Percentiles rank a stretch among this genome's conserved stretches.
Conservation (phyloP, 768 basidiomycete genomes). For the Tricholoma matsutake region DNA sequence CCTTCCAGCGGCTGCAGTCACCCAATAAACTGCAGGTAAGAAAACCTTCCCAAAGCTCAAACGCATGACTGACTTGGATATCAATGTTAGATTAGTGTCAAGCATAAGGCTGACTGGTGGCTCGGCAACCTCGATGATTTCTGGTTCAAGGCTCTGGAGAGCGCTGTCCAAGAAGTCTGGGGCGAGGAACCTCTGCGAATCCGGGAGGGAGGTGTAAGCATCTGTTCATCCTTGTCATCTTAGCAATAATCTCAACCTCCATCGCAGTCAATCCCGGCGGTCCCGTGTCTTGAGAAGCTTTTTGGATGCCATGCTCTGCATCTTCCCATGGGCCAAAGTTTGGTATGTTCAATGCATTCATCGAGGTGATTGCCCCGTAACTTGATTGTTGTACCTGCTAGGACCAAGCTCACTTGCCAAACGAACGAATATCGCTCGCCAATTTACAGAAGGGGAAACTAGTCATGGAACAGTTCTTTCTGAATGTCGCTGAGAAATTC, state of each 20-base stretch:
- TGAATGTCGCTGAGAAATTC: slow-evolving; percentile 42
- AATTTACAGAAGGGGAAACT: slow-evolving; percentile 79
- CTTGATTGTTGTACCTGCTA: slow-evolving; percentile 21
- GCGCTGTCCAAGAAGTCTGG: slow-evolving; percentile 86
- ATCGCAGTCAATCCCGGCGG: slow-evolving; percentile 83
- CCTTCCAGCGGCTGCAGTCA: slow-evolving; percentile 60
- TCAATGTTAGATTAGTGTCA: slow-evolving; percentile 61
- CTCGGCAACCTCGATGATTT: slow-evolving; percentile 80
- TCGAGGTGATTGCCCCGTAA: slow-evolving; percentile 2
- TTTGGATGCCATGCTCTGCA: slow-evolving; percentile 89
- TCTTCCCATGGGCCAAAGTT: slow-evolving; percentile 91
- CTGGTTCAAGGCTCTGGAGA: slow-evolving; percentile 86
- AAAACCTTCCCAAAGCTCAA: neutral
- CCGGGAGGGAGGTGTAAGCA: slow-evolving; percentile 86
- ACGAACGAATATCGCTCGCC: slow-evolving; percentile 84
- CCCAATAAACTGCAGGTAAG: slow-evolving; percentile 70
- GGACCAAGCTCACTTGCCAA: slow-evolving; percentile 92
- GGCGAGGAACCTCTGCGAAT: slow-evolving; percentile 80
- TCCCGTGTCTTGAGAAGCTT: slow-evolving; percentile 91
- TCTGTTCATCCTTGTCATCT: neutral
- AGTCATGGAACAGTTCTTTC: slow-evolving; percentile 72
- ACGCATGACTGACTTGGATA: neutral
- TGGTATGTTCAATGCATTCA: slow-evolving; percentile 44
- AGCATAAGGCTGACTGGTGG: slow-evolving; percentile 95
- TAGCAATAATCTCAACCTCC: slow-evolving; percentile 4